Evolutionary conservation across 2,329 filamentous ascomycete species (phyloP), one percentile per base, ranked within the genome.

Genomic region (Cercospora canescens): DNA sequence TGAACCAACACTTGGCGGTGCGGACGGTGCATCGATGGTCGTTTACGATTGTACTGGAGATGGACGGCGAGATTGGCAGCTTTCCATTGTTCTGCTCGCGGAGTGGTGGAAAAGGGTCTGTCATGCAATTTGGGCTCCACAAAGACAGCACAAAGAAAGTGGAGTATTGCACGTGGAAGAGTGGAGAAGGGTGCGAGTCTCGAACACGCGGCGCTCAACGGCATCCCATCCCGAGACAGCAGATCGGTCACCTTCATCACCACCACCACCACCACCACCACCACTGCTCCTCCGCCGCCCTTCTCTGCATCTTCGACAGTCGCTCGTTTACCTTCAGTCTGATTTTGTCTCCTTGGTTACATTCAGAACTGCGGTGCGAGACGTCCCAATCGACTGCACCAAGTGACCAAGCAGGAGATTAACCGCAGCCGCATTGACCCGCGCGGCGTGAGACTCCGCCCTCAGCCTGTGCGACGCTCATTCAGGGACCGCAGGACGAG

Each of bases 281-380:
- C 28, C 52, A 34, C 52, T 12, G 9, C 28, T 21, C 7, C 52
- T 34, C 30, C 52, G 30, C n/a, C 32, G 1, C 32, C 8, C 7
- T n/a, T 12, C 52, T 35, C 30, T 18, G 28, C 12, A 35, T 21
- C 14, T 35, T 18, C 48, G 24, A 62, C 48, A 56, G 60, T 62
- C 60, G 50, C 60, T 62, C 60, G 24, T 62, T 62, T 45, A 45
- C 26, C 11, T 54, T 55, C 41, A 62, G 48, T 35, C 48, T 45
- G 16, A 52, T n/a, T 45, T 7, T 35, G 50, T 30, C 37, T 28
- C 12, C 28, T 34, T 35, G 52, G 4, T 52, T 21, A 18, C n/a
- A 11, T n/a, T 37, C 6, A 9, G 59, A 26, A 54, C 11, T 11
- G n/a, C 1, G 52, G 26, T 28, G 41, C 39, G 16, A 34, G n/a